Evolutionary conservation across 176 grass and related monocot genomes (phyloP).

Genomic region (Hordeum marinum): DNA sequence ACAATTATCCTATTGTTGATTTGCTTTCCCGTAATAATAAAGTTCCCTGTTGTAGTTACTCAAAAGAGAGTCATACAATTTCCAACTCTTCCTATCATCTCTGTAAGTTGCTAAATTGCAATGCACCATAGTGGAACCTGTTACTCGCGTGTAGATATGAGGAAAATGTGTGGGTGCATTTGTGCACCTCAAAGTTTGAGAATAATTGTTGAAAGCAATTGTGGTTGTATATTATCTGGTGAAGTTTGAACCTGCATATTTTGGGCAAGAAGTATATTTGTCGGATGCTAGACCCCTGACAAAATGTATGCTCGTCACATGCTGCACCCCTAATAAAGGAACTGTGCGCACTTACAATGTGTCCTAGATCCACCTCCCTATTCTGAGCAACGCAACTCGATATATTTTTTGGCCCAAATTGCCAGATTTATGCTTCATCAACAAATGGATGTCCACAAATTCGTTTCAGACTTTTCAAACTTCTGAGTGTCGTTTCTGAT

Average conservation of each 20-base stretch:
- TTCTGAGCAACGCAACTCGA: neutral
- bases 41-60: neutral
- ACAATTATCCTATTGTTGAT: neutral
- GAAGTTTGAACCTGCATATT: neutral
- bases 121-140: neutral
- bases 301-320: neutral
- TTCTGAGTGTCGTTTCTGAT: neutral
- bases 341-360: neutral
- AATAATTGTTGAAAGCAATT: neutral
- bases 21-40: neutral
- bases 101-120: neutral
- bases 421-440: neutral
- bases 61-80: neutral
- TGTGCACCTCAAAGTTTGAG: neutral
- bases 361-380: neutral
- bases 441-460: neutral
- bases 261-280: neutral
- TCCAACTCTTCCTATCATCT: neutral
- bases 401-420: neutral
- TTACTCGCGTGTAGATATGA: neutral
- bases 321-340: neutral
- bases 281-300: neutral
- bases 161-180: neutral
- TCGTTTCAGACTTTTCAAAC: neutral
- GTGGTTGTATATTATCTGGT: neutral